Base-by-base conservation (phyloP, 306 rosid genomes). In the Vachellia pachyceras region DNA sequence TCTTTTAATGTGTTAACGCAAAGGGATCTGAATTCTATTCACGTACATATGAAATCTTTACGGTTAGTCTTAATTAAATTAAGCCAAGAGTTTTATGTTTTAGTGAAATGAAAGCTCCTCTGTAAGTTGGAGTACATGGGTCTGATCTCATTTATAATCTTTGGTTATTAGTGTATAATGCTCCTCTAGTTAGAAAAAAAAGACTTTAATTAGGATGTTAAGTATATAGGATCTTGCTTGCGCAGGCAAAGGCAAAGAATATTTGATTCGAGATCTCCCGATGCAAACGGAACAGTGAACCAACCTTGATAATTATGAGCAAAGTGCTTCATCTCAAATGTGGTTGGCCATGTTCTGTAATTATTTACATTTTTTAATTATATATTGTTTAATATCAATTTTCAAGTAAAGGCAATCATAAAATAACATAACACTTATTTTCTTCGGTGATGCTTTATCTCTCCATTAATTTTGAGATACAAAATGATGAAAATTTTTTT, bases 231-330 rank as follows among this genome's bases (percentile, higher is more conserved):
- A n/a, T 47, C 5, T 0, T 11, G n/a, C 13, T 12, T 65, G 7
- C 67, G 66, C 77, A 86, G 85, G 79, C 83, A 49, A 44, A 83
- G 85, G 70, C 73, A 73, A 23, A 83, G 89, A 77, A 77, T 83
- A 80, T 80, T 83, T 73, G 79, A 80, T 42, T 69, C 60, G 2
- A 58, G 7, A 33, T 23, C 79, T 58, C 22, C 52, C 0, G 11
- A 79, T 8, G 69, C 42, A 6, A 35, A 35, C 13, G 69, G 8
- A 7, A 33, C n/a, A 13, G 69, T 23, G 65, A 23, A 63, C 20
- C 17, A 6, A 29, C 69, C 41, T 3, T 64, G 7, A 35, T 64
- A 15, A 64, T 14, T 36, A 64, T 33, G 41, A 33, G 44, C 44
- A 15, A 64, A 55, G 35, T 36, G 9, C 39, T 12, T 0, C 8